These are phyloP conservation scores for Aspergillus sp. DNA, from an alignment of 2,329 filamentous ascomycete species.

Conservation along the genomic window DNA sequence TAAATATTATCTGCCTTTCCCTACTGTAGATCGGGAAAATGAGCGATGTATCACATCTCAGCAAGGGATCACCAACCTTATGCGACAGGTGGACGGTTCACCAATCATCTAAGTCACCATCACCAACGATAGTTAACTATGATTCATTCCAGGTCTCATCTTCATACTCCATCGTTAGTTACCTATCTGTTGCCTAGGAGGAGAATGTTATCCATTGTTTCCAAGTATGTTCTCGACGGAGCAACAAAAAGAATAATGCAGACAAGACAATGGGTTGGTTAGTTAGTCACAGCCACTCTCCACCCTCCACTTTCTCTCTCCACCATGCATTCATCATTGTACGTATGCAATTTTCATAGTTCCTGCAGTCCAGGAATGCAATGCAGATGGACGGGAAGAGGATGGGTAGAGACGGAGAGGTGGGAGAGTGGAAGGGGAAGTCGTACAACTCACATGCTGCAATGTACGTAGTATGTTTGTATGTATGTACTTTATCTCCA, in stretches of 20 bases:
- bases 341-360: not conserved
- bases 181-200: not conserved
- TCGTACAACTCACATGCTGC: not conserved
- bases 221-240: not conserved
- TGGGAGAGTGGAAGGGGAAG: too few species aligned
- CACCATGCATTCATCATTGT: not conserved
- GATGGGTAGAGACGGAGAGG: too few species aligned
- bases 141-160: not conserved
- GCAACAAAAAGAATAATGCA: not conserved
- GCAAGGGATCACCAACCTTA: not conserved
- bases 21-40: not conserved
- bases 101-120: not conserved
- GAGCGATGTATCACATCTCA: not conserved
- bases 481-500: not conserved
- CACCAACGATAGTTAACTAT: not conserved
- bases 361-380: constrained; percentile 1
- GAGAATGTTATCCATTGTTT: not conserved
- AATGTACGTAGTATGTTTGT: not conserved
- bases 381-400: not conserved
- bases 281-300: too few species aligned
- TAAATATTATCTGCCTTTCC: not conserved
- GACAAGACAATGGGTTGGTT: not conserved
- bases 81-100: not conserved
- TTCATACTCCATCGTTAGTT: not conserved
- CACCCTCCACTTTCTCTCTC: not conserved